These are phyloP conservation scores for Phialophora verrucosa DNA, from an alignment of 2,329 filamentous ascomycete genomes.

Conservation along the genomic window DNA sequence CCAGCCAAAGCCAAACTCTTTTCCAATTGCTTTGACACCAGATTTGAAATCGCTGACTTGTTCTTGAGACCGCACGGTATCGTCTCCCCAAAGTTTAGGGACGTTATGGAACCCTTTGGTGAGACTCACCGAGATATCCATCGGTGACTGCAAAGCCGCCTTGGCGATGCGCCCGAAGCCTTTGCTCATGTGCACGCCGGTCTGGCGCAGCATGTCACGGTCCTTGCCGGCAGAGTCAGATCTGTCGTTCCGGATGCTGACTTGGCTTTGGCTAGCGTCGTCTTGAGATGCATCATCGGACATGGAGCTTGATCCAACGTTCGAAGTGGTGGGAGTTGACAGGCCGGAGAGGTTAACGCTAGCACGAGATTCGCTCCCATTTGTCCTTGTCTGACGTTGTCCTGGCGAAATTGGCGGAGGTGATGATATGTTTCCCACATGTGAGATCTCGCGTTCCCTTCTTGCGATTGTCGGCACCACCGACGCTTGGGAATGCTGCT, in stretches of 20 bases:
- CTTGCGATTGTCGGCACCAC: constrained; percentile 15
- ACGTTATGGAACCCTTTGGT: constrained; percentile 60
- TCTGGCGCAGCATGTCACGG: constrained; percentile 39
- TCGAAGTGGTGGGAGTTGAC: constrained; percentile 25
- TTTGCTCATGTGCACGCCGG: constrained; percentile 36
- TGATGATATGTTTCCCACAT: constrained; percentile 15
- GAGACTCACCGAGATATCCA: constrained; percentile 56
- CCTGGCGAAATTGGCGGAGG: constrained; percentile 24
- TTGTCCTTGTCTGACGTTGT: constrained; percentile 26
- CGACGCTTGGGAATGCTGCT: constrained; percentile 26
- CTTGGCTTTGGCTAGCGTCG: constrained; percentile 19
- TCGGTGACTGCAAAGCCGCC: constrained; percentile 44
- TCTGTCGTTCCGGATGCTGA: constrained; percentile 22
- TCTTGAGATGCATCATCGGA: constrained; percentile 22
- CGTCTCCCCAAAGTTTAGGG: constrained; percentile 59
- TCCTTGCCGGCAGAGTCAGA: constrained; percentile 22
- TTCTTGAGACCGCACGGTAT: constrained; percentile 51
- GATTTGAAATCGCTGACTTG: constrained; percentile 55
- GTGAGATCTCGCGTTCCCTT: constrained; percentile 19
- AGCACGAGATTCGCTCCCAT: constrained; percentile 20
- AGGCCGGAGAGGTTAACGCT: constrained; percentile 12
- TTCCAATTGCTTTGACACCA: constrained; percentile 52
- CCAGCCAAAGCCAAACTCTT: constrained; percentile 53
- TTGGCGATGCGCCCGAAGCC: constrained; percentile 29
- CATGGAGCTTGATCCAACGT: constrained; percentile 20